Evolutionary conservation across 1,284 basidiomycete species (phyloP).

Genomic region (Cystobasidium sp.): DNA sequence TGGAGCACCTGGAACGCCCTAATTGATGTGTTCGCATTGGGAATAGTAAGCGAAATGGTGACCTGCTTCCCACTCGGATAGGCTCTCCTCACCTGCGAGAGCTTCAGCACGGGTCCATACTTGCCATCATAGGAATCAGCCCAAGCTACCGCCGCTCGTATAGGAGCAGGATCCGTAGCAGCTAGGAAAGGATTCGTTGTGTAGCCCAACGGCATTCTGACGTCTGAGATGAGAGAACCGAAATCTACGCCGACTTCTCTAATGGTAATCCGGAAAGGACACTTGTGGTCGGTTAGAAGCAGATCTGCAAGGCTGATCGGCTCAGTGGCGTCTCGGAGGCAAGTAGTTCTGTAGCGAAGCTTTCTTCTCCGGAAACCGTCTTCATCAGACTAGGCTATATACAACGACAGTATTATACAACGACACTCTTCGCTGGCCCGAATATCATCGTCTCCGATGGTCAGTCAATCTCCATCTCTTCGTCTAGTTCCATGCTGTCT

Average conservation of each 20-base stretch:
- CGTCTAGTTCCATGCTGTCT: constrained; percentile 2
- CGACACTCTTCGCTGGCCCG: background rate
- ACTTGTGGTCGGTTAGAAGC: background rate
- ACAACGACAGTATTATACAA: background rate
- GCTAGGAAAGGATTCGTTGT: constrained; percentile 20
- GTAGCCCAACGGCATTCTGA: constrained; percentile 14
- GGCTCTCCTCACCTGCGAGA: constrained; percentile 65
- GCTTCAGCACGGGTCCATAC: constrained; percentile 66
- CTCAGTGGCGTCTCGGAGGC: background rate
- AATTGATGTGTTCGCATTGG: background rate
- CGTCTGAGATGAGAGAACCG: background rate
- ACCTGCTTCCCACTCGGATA: too few relatives aligned
- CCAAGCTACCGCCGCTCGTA: constrained; percentile 24
- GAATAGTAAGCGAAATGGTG: background rate
- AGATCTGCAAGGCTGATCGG: background rate
- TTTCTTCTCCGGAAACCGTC: too few relatives aligned
- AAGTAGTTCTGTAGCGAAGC: too few relatives aligned
- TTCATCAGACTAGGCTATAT: background rate
- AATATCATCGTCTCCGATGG: background rate
- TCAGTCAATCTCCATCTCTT: constrained; percentile 1
- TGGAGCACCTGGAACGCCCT: constrained; percentile 69
- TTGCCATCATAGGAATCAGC: constrained; percentile 18
- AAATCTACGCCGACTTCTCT: background rate
- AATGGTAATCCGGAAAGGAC: background rate
- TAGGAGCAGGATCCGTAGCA: constrained; percentile 36